phyloP scores from a whole-genome alignment of 108 stramenopile species.

The Poteriospumella lacustris region DNA sequence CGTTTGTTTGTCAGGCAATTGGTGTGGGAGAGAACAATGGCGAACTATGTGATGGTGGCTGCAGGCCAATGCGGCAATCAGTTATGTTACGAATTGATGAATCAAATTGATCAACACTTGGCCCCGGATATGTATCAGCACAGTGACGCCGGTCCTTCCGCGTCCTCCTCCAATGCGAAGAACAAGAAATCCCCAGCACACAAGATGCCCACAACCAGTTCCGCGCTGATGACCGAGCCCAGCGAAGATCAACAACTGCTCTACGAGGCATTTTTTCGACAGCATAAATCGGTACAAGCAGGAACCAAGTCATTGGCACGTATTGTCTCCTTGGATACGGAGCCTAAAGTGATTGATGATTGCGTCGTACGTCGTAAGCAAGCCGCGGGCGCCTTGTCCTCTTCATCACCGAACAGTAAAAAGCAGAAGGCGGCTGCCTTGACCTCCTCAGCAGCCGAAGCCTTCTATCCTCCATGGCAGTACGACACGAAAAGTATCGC shows the following conservation, averaged over 20 bases:
- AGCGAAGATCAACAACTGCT: not conserved
- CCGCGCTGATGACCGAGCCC: too few species aligned
- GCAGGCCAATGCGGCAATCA: conserved; percentile 49
- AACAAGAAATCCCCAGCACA: too few species aligned
- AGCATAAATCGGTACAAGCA: not conserved
- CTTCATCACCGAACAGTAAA: too few species aligned
- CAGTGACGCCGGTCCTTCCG: conserved; percentile 32
- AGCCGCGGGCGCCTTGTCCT: too few species aligned
- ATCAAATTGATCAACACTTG: conserved; percentile 33
- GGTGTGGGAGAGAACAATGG: too few species aligned
- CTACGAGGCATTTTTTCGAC: not conserved
- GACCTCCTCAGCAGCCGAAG: not conserved
- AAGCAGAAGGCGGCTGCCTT: not conserved
- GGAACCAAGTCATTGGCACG: conserved; percentile 29
- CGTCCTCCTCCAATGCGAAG: too few species aligned
- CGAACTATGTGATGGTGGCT: too few species aligned
- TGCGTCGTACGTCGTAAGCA: not conserved
- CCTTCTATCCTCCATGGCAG: too few species aligned
- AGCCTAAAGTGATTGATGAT: conserved; percentile 48
- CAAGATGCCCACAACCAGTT: too few species aligned
- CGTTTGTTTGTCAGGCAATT: too few species aligned
- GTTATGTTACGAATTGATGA: conserved; percentile 34
- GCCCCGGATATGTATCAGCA: not conserved
- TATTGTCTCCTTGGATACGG: conserved; percentile 43
- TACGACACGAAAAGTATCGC: conserved; percentile 38